Percentiles rank a stretch among this genome's conserved stretches.
These are phyloP conservation scores for Aspergillus nidulans DNA, from an alignment of 495 filamentous ascomycete genomes.

Conservation along the genomic window DNA sequence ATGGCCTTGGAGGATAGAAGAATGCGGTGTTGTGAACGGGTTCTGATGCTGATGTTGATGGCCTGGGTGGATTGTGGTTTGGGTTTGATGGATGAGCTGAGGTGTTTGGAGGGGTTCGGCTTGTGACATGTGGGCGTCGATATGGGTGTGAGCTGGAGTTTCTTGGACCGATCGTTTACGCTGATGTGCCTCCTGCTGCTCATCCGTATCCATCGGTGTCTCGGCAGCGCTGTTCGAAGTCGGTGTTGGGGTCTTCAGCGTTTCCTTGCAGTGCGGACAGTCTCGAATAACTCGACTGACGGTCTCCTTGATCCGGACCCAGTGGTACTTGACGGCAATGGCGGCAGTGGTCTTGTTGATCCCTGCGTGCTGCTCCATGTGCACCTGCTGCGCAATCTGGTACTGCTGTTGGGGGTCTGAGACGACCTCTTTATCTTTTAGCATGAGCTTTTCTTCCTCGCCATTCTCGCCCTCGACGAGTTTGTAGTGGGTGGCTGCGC, in stretches of 20 bases:
- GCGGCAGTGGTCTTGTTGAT: slow-evolving; percentile 98
- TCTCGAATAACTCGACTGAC: slow-evolving; percentile 91
- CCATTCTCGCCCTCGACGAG: slow-evolving; percentile 48
- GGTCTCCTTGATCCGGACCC: slow-evolving; percentile 98
- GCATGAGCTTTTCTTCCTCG: slow-evolving; percentile 74
- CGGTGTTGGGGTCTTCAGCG: slow-evolving; percentile 51
- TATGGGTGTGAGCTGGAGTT: not conserved
- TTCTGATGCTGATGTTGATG: slow-evolving; percentile 28
- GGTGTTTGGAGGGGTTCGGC: slow-evolving; percentile 19
- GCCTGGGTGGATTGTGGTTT: too few relatives aligned
- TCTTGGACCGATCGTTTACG: not conserved
- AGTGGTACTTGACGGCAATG: slow-evolving; percentile 92
- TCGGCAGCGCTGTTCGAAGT: slow-evolving; percentile 30
- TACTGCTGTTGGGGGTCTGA: slow-evolving; percentile 88
- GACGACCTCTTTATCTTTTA: slow-evolving; percentile 97
- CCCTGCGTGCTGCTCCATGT: slow-evolving; percentile 77
- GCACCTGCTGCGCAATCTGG: slow-evolving; percentile 74
- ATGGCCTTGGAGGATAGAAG: slow-evolving; percentile 24
- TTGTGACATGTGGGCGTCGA: slow-evolving; percentile 8
- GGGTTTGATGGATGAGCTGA: slow-evolving; percentile 31
- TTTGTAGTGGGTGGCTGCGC: slow-evolving; percentile 94
- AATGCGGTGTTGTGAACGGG: slow-evolving; percentile 30
- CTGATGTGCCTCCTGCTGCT: not conserved
- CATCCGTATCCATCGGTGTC: slow-evolving; percentile 1
- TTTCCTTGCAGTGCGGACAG: slow-evolving; percentile 85